Conservation (phyloP, 768 basidiomycete species). For the Pholiota molesta region DNA sequence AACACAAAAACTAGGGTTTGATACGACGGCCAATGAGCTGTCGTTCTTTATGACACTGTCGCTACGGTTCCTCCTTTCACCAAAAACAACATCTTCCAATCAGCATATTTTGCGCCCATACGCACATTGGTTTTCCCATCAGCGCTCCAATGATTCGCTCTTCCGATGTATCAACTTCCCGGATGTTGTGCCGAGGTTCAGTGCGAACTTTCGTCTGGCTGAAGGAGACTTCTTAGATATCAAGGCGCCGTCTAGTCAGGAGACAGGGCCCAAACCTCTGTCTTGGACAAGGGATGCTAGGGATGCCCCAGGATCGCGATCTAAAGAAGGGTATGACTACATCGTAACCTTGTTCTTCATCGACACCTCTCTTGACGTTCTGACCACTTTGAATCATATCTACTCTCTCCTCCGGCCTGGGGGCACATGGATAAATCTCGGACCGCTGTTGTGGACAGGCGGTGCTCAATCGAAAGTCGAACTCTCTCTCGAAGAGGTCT, state of each 20-base stretch:
- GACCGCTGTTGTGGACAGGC: constrained; percentile 66
- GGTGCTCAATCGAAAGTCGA: constrained; percentile 58
- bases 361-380: constrained; percentile 59
- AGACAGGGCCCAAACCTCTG: constrained; percentile 13
- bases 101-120: constrained; percentile 64
- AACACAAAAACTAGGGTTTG: constrained; percentile 40
- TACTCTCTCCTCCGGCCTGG: constrained; percentile 58
- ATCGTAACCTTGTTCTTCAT: constrained; percentile 71
- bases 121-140: constrained; percentile 73
- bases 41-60: constrained; percentile 70
- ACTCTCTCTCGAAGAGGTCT: constrained; percentile 66
- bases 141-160: constrained; percentile 47
- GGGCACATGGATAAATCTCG: constrained; percentile 75
- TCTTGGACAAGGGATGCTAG: constrained; percentile 7
- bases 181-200: constrained; percentile 57
- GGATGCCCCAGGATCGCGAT: neutral
- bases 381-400: constrained; percentile 60
- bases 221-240: constrained; percentile 63
- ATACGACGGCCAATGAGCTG: constrained; percentile 63
- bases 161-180: constrained; percentile 62
- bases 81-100: constrained; percentile 41
- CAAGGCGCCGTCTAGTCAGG: constrained; percentile 21
- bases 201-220: constrained; percentile 43
- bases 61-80: constrained; percentile 58
- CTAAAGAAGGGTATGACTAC: constrained; percentile 51